Percentiles rank a stretch among this genome's conserved stretches.
These are phyloP conservation scores for Malus hybrid DNA, from an alignment of 331 rosid species.

Conservation along the genomic window DNA sequence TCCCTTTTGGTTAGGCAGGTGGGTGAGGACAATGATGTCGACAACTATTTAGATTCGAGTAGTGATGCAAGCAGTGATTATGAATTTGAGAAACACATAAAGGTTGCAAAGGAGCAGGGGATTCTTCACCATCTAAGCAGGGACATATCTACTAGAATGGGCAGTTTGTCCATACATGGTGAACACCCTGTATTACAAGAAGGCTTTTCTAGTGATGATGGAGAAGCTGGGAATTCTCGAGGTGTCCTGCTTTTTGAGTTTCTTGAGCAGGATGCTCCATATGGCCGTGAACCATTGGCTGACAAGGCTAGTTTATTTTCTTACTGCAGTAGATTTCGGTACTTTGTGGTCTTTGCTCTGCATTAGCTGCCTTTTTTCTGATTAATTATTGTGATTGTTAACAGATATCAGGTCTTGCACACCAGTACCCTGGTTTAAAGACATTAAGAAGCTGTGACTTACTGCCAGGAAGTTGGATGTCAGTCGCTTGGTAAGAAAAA, in stretches of 20 bases:
- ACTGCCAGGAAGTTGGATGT: slow-evolving; percentile 66
- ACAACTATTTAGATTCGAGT: slow-evolving; percentile 55
- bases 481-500: slow-evolving; percentile 64
- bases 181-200: slow-evolving; percentile 30
- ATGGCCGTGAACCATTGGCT: slow-evolving; percentile 63
- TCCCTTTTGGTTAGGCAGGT: slow-evolving; percentile 32
- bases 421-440: slow-evolving; percentile 45
- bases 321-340: not conserved
- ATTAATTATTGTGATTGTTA: slow-evolving; percentile 4
- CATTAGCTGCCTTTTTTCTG: slow-evolving; percentile 13
- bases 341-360: slow-evolving; percentile 1
- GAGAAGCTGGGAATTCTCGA: slow-evolving; percentile 45
- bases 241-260: slow-evolving; percentile 53
- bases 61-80: slow-evolving; percentile 69
- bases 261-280: slow-evolving; percentile 63
- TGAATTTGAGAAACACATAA: slow-evolving; percentile 40
- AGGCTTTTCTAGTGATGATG: slow-evolving; percentile 57
- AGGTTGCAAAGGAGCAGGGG: slow-evolving; percentile 23
- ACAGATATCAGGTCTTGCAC: slow-evolving; percentile 63
- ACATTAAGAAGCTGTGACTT: slow-evolving; percentile 70
- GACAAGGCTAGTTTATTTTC: slow-evolving; percentile 54
- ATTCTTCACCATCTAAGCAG: slow-evolving; percentile 20
- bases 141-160: slow-evolving; percentile 24
- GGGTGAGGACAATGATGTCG: slow-evolving; percentile 52
- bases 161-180: slow-evolving; percentile 35